Evolutionary conservation across 1,284 basidiomycete genomes (phyloP).

Genomic region (Puccinia triticina): DNA sequence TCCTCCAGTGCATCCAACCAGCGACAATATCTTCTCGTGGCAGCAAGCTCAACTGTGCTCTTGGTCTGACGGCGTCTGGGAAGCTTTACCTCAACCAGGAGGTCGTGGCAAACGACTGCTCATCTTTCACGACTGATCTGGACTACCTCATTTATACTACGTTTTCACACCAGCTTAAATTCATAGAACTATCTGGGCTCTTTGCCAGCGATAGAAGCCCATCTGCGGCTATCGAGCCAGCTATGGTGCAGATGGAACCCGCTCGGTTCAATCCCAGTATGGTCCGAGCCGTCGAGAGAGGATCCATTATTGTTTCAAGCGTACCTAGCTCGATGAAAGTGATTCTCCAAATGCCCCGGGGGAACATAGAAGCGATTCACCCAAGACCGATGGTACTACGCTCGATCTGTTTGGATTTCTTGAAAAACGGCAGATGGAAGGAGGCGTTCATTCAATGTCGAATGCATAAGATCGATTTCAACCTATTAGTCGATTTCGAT

Average conservation of each 20-base stretch:
- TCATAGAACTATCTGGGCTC: constrained; percentile 67
- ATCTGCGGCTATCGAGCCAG: not conserved
- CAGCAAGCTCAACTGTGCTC: constrained; percentile 55
- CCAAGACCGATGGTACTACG: constrained; percentile 87
- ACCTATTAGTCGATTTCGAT: constrained; percentile 80
- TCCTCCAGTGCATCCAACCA: constrained; percentile 59
- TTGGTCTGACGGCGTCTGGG: constrained; percentile 41
- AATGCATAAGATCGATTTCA: constrained; percentile 90
- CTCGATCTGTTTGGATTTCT: constrained; percentile 65
- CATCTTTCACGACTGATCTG: constrained; percentile 78
- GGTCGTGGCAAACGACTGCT: constrained; percentile 67
- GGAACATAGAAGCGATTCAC: constrained; percentile 93
- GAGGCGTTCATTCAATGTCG: constrained; percentile 87
- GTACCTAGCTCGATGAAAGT: constrained; percentile 84
- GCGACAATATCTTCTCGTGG: constrained; percentile 57
- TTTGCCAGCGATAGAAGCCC: not conserved
- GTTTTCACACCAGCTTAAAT: constrained; percentile 77
- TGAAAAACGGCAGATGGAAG: constrained; percentile 64
- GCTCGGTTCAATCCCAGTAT: constrained; percentile 12
- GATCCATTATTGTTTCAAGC: constrained; percentile 79
- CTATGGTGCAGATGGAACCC: not conserved
- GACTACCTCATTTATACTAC: constrained; percentile 86
- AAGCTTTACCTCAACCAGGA: constrained; percentile 48
- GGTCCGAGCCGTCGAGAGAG: constrained; percentile 76
- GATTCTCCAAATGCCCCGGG: constrained; percentile 95